Percentiles rank a stretch among this genome's conserved stretches.
Conservation (phyloP, 306 rosid species). For the Spatholobus suberectus region DNA sequence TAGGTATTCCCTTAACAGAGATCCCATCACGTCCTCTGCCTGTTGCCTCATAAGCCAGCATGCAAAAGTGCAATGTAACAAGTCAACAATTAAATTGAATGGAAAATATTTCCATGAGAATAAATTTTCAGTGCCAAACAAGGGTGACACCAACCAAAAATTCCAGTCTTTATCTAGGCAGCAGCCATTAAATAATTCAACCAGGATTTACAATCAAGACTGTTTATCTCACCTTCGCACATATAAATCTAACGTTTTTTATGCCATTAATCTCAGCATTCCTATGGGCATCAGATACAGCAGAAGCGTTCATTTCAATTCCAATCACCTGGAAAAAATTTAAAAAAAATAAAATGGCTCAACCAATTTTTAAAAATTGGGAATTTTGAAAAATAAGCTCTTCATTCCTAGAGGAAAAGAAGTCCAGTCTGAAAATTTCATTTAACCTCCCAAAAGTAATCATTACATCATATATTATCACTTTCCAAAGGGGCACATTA, state of each 20-base stretch:
- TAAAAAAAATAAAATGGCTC: slow-evolving; percentile 36
- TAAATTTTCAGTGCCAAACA: background rate
- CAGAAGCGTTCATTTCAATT: slow-evolving; percentile 96
- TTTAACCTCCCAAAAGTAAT: slow-evolving; percentile 26
- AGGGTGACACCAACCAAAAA: slow-evolving; percentile 4
- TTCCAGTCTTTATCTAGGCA: slow-evolving; percentile 21
- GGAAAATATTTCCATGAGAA: slow-evolving; percentile 7
- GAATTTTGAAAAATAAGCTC: background rate
- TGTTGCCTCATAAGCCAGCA: slow-evolving; percentile 50
- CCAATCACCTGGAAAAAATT: slow-evolving; percentile 80
- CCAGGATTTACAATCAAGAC: slow-evolving; percentile 21
- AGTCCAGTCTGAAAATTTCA: background rate
- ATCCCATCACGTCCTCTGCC: slow-evolving; percentile 97
- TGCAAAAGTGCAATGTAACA: slow-evolving; percentile 12
- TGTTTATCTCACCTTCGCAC: slow-evolving; percentile 76
- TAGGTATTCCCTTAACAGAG: slow-evolving; percentile 80
- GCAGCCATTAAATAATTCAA: slow-evolving; percentile 25
- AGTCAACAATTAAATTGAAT: slow-evolving; percentile 10
- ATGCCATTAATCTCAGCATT: slow-evolving; percentile 96
- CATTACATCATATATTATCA: slow-evolving; percentile 19
- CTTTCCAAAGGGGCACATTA: slow-evolving; percentile 21
- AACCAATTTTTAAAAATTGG: background rate
- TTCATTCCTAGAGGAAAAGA: slow-evolving; percentile 13
- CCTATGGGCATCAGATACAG: slow-evolving; percentile 85
- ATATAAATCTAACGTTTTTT: slow-evolving; percentile 78